These are phyloP conservation scores for Pachyrhizus erosus DNA, from an alignment of 306 rosid species.

Conservation along the genomic window DNA sequence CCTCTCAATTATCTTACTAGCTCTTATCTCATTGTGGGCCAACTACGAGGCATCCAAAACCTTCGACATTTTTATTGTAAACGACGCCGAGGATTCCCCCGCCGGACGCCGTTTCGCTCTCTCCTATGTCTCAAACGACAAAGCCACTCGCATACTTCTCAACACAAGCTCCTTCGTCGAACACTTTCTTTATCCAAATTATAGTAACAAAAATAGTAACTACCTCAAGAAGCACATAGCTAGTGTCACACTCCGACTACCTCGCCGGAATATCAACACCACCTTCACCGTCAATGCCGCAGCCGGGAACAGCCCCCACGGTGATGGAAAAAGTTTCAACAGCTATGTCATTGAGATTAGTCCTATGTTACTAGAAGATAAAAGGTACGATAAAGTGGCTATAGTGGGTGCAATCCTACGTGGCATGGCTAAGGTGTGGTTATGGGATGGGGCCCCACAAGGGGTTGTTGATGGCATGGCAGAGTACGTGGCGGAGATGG, in stretches of 20 bases:
- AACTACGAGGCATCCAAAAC: constrained; percentile 70
- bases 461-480: constrained; percentile 63
- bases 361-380: constrained; percentile 49
- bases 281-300: not conserved
- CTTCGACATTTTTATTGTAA: constrained; percentile 56
- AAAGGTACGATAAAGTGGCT: constrained; percentile 28
- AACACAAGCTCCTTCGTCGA: constrained; percentile 59
- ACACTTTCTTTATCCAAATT: constrained; percentile 50
- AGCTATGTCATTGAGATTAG: constrained; percentile 53
- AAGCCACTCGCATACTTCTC: constrained; percentile 59
- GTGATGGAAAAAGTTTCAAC: not conserved
- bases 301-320: not conserved
- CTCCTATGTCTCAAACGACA: constrained; percentile 68
- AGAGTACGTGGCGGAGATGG: constrained; percentile 53
- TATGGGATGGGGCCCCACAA: constrained; percentile 67
- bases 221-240: constrained; percentile 49
- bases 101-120: constrained; percentile 58
- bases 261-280: constrained; percentile 23
- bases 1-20: constrained; percentile 44
- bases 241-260: constrained; percentile 61
- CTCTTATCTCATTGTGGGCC: constrained; percentile 64
- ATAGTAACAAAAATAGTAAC: too few species aligned
- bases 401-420: constrained; percentile 51
- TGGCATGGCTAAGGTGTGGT: constrained; percentile 67
- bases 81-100: constrained; percentile 49